Conservation (phyloP, 352 stramenopile species). For the Blastocystis hominis region DNA sequence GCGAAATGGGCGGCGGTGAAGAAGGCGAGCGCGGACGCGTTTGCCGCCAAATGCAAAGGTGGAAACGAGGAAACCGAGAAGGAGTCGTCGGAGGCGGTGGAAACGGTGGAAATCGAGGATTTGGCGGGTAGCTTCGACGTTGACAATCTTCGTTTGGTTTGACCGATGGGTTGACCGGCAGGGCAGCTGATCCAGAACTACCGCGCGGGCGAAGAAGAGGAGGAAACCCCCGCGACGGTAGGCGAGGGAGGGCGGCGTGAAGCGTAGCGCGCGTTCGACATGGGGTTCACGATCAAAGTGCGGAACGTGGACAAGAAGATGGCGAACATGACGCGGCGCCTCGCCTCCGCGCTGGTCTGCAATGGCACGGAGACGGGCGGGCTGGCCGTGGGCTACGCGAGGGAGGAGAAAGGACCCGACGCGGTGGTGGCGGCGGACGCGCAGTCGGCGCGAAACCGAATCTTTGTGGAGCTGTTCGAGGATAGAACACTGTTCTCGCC, state of each 20-base stretch:
- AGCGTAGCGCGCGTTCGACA: neutral
- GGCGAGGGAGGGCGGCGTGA: neutral
- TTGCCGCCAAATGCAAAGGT: too few species aligned
- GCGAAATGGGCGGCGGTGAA: too few species aligned
- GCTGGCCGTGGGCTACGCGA: neutral
- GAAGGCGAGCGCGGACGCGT: too few species aligned
- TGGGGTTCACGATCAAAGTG: neutral
- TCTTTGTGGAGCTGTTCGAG: constrained; percentile 43
- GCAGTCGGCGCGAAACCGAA: neutral
- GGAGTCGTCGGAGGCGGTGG: neutral
- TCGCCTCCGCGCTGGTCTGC: neutral
- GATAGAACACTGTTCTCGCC: constrained; percentile 36
- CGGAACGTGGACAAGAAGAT: constrained; percentile 42
- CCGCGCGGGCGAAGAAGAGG: neutral
- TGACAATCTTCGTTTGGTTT: neutral
- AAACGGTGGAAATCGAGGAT: neutral
- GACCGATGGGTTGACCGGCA: neutral
- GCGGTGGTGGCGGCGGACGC: constrained; percentile 19
- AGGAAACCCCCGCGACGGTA: neutral
- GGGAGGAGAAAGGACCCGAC: constrained; percentile 23
- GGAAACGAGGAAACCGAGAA: neutral
- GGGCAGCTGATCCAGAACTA: constrained; percentile 18
- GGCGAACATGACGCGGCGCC: constrained; percentile 31
- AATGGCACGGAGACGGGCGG: neutral
- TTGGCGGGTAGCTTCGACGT: neutral